Evolutionary conservation across 257 asterid genomes (phyloP), one percentile per base, ranked within the genome.

Genomic region (Ligustrum vulgare): DNA sequence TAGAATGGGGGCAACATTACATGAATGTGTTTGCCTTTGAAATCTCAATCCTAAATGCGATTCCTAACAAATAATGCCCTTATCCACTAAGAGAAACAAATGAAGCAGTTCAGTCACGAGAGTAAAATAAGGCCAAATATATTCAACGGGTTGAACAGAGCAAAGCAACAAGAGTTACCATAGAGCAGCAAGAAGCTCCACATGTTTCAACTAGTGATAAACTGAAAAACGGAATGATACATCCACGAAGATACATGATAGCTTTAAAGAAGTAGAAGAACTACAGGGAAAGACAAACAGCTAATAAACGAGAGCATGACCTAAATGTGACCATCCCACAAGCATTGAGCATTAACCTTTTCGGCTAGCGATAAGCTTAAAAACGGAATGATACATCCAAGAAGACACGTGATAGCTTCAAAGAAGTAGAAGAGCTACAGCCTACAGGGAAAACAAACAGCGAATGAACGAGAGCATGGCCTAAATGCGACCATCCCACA

Each of bases 401-500:
- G 72, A 20, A 0, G 64, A n/a, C 23, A 51, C 54, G 49, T n/a
- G 66, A 49, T 4, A 31, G 33, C 74, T 66, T 72, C 3, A 33
- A 49, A 23, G 6, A 47, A 58, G 22, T 32, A 63, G 11, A 28
- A 6, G 37, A 67, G 43, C 45, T 35, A 39, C 45, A 43, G 56
- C n/a, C n/a, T n/a, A n/a, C n/a, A n/a, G 10, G 43, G 22, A 33
- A 5, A 22, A 34, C 56, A 75, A 20, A 41, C 73, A 63, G 43
- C 23, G 45, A 11, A 3, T 3, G 45, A 43, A 4, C 65, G 13
- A 58, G 47, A 33, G 54, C 1, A 18, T 37, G 63, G 33, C 69
- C 83, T 86, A 90, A 82, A 87, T 92, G 54, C 90, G 92, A 32
- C 89, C 92, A 76, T 86, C 88, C 98, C 96, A 92, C 88, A 92